phyloP scores from a whole-genome alignment of 2,329 filamentous ascomycete species.

The Microsporum ferrugineum region DNA sequence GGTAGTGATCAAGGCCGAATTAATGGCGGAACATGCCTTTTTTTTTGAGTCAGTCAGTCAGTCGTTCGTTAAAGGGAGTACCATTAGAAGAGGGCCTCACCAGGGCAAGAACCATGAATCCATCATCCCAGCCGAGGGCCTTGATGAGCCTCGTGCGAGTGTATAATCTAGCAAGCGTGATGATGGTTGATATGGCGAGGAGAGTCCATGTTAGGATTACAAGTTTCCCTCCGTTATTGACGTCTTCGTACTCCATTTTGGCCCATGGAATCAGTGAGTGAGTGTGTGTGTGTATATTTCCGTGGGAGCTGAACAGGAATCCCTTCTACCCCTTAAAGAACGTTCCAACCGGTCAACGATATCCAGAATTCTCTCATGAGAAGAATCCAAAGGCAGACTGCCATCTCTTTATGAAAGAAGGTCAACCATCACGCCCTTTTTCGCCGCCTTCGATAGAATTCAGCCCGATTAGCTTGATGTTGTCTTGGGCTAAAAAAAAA shows the following conservation, averaged over 20 bases:
- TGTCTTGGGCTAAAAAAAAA: no score
- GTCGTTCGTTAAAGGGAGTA: neutral
- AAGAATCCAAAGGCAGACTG: no score
- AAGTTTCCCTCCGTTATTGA: conserved; percentile 3
- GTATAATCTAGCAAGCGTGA: conserved; percentile 8
- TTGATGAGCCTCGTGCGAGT: conserved; percentile 7
- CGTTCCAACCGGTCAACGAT: no score
- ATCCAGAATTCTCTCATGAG: no score
- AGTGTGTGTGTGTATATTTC: no score
- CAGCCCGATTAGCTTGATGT: no score
- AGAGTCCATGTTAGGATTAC: conserved; percentile 8
- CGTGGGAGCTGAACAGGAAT: no score
- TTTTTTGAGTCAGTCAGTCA: neutral
- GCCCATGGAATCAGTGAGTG: neutral
- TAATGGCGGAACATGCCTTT: neutral
- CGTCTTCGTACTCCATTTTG: conserved; percentile 5
- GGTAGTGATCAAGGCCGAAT: conserved; percentile 8
- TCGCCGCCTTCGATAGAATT: no score
- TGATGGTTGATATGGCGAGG: conserved; percentile 5
- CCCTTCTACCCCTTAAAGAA: no score
- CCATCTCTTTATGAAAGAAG: no score
- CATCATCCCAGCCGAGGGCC: conserved; percentile 12
- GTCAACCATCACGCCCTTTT: no score
- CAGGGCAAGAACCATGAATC: conserved; percentile 12
- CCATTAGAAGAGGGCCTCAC: neutral